Conservation (phyloP, 495 filamentous ascomycete genomes). For the Penicillium steckii region DNA sequence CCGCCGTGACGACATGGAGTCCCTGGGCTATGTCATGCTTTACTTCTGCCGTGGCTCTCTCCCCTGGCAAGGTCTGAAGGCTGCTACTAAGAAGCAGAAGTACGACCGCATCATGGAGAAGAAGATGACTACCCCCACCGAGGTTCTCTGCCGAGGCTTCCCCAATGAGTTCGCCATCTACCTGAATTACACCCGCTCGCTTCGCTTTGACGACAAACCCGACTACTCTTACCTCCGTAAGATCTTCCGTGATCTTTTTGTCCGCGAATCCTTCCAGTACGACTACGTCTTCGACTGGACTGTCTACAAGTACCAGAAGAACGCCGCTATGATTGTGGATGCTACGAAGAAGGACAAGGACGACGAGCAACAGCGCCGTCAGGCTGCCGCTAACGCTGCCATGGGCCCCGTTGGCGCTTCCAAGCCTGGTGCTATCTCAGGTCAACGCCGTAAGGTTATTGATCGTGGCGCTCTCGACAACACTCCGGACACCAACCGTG, state of each 20-base stretch:
- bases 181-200: constrained; percentile 97
- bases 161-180: constrained; percentile 99
- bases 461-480: constrained; percentile 73
- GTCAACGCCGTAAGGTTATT: constrained; percentile 81
- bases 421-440: constrained; percentile 70
- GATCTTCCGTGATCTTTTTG: constrained; percentile 99
- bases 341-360: constrained; percentile 73
- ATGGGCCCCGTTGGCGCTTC: constrained; percentile 58
- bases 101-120: constrained; percentile 99
- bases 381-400: constrained; percentile 58
- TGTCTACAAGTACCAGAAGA: constrained; percentile 99
- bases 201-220: constrained; percentile 99
- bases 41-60: constrained; percentile 99
- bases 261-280: constrained; percentile 99
- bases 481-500: constrained; percentile 81
- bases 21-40: constrained; percentile 98
- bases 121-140: constrained; percentile 99
- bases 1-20: constrained; percentile 99
- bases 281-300: constrained; percentile 99
- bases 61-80: constrained; percentile 99
- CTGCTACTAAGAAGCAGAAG: constrained; percentile 99
- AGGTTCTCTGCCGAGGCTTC: constrained; percentile 98
- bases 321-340: constrained; percentile 85
- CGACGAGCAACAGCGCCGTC: constrained; percentile 66
- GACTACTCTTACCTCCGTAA: constrained; percentile 99